Base-by-base conservation (phyloP, 768 basidiomycete species). In the Pholiota molesta region DNA sequence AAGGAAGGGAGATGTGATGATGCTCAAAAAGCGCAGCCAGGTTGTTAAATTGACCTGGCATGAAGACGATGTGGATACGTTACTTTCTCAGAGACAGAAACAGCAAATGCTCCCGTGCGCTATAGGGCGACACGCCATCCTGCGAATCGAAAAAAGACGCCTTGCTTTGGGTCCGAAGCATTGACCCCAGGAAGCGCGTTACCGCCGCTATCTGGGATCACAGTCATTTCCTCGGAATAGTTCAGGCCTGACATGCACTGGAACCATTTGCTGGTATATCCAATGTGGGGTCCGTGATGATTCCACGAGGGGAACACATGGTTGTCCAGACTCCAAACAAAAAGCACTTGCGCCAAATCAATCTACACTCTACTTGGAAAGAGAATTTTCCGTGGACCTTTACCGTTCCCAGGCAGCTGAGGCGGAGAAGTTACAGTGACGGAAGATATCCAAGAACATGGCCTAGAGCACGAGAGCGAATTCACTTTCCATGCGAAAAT, bases 61-160 rank as follows among this genome's bases (percentile, higher is more conserved):
- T 47, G 29, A 59, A 57, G 39, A 55, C 26, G 54, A 42, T 40
- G 53, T 42, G 54, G 39, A 42, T 64, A 57, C 55, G 57, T 57
- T 35, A 60, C 44, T 61, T 64, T 64, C 63, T 61, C 63, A 61
- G 39, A 52, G 55, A 61, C 44, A 57, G 51, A 47, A 53, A 52
- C 31, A 42, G 51, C 33, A 61, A 64, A 57, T 58, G 17, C 52
- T 52, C 23, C 63, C 63, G 60, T 45, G 63, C 51, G 9, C 37
- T 31, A 37, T 62, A 28, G 8, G 57, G 37, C 56, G 51, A 54
- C 56, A 61, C 35, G 52, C 33, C 33, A 57, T 31, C 60, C 54
- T 61, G 59, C 55, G 63, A 64, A 61, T 58, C n/a, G 57, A 28
- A 49, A 47, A 31, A 51, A 47, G 57, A 28, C 45, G 13, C 19